Percentiles rank a stretch among this genome's conserved stretches.
Evolutionary conservation across 768 basidiomycete species (phyloP).

Genomic region (Austroboletus eburneus): DNA sequence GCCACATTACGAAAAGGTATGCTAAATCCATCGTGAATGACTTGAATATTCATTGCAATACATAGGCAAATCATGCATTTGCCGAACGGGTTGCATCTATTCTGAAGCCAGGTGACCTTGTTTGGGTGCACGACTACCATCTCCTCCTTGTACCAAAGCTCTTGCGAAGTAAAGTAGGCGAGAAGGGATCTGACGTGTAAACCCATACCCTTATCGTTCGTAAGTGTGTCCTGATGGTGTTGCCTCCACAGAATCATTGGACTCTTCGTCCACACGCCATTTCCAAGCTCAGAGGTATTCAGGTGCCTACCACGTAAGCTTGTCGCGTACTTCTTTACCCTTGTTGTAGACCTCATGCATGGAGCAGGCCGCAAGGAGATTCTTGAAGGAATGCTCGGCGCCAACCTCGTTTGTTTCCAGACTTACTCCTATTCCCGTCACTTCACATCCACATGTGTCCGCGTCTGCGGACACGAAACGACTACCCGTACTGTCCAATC

Average conservation of each 20-base stretch:
- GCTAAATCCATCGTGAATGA: not conserved
- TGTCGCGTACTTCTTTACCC: not conserved
- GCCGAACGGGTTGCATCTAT: slow-evolving; percentile 69
- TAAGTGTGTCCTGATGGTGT: not conserved
- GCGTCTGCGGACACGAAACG: slow-evolving; percentile 93
- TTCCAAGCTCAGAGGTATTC: slow-evolving; percentile 96
- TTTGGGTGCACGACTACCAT: slow-evolving; percentile 97
- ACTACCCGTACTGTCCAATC: slow-evolving; percentile 30
- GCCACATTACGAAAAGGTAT: slow-evolving; percentile 30
- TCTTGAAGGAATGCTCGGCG: slow-evolving; percentile 96
- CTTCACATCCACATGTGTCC: slow-evolving; percentile 91
- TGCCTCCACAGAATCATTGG: slow-evolving; percentile 53
- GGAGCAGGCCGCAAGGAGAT: slow-evolving; percentile 83
- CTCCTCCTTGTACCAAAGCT: slow-evolving; percentile 86
- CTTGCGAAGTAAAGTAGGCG: slow-evolving; percentile 60
- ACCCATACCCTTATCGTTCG: not conserved
- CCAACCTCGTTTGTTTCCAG: slow-evolving; percentile 96
- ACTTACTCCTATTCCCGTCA: slow-evolving; percentile 95
- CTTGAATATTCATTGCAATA: slow-evolving; percentile 18
- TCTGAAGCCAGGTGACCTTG: slow-evolving; percentile 84
- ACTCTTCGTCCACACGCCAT: slow-evolving; percentile 96
- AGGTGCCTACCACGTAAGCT: slow-evolving; percentile 82
- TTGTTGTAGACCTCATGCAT: slow-evolving; percentile 2
- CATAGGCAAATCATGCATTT: slow-evolving; percentile 80
- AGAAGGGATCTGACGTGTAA: slow-evolving; percentile 25